Percentiles rank a stretch among this genome's conserved stretches.
Conservation (phyloP, 2,329 filamentous ascomycete species). For the Colletotrichum coccodes region DNA sequence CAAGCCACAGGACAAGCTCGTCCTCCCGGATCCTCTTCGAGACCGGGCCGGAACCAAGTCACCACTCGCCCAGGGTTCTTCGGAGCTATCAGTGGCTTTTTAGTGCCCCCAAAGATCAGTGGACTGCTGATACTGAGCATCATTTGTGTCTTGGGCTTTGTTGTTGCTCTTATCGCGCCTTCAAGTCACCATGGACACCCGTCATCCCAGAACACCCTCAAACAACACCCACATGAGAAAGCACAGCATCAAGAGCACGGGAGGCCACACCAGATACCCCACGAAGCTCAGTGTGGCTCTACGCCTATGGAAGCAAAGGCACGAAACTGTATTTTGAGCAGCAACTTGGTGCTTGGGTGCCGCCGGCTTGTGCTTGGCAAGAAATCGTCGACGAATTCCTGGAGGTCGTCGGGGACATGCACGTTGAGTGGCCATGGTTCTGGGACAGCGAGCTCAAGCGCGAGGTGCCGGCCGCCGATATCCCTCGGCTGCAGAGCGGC, state of each 20-base stretch:
- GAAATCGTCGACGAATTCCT: background rate
- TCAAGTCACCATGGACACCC: background rate
- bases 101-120: background rate
- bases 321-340: background rate
- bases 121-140: background rate
- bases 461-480: background rate
- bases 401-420: background rate
- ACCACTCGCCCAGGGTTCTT: background rate
- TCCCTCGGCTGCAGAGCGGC: background rate
- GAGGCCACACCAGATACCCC: background rate
- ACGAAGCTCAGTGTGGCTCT: background rate
- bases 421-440: slow-evolving; percentile 3
- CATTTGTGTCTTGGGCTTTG: background rate
- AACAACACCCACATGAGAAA: background rate
- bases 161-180: background rate
- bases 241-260: background rate
- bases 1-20: background rate
- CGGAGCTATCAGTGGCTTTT: background rate
- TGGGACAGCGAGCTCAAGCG: background rate
- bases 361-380: background rate
- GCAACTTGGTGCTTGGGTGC: background rate
- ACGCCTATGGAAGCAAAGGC: background rate
- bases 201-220: background rate
- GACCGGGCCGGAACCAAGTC: background rate
- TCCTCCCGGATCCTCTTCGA: background rate